phyloP scores from a whole-genome alignment of 305 asterid species.

The Solanum hybrid region DNA sequence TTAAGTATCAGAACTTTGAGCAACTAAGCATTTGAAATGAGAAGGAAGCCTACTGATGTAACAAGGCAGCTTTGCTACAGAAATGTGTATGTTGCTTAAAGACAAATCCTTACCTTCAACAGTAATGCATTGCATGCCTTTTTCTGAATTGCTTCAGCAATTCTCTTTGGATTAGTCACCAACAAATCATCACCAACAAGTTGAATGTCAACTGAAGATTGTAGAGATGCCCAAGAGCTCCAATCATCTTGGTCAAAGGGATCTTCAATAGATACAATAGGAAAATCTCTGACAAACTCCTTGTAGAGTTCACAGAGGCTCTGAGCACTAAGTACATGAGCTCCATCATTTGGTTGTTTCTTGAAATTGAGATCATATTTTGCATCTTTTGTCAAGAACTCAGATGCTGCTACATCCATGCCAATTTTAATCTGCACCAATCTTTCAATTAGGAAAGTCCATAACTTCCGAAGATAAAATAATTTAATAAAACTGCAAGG shows the following conservation, averaged over 20 bases:
- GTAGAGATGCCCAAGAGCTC: slow-evolving; percentile 89
- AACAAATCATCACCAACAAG: slow-evolving; percentile 93
- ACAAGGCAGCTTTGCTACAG: neutral
- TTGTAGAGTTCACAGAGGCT: slow-evolving; percentile 72
- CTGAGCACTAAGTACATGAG: slow-evolving; percentile 67
- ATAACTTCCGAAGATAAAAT: neutral
- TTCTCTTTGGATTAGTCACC: slow-evolving; percentile 92
- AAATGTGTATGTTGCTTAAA: neutral
- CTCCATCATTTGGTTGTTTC: slow-evolving; percentile 94
- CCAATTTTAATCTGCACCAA: slow-evolving; percentile 81
- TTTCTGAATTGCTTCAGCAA: slow-evolving; percentile 75
- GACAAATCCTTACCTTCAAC: slow-evolving; percentile 45
- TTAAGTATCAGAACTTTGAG: neutral
- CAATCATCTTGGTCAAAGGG: slow-evolving; percentile 99
- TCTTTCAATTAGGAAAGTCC: neutral
- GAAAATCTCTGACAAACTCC: slow-evolving; percentile 81
- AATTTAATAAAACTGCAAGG: neutral
- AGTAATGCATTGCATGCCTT: slow-evolving; percentile 94
- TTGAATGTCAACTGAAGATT: slow-evolving; percentile 78
- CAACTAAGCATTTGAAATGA: neutral
- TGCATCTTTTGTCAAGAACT: slow-evolving; percentile 69
- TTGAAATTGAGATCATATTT: slow-evolving; percentile 89
- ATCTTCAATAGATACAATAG: slow-evolving; percentile 92
- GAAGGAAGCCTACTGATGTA: neutral
- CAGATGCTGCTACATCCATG: slow-evolving; percentile 99